Evolutionary conservation across 345 rosid genomes (phyloP), one percentile per base, ranked within the genome.

Genomic region (Raphanus sativus): DNA sequence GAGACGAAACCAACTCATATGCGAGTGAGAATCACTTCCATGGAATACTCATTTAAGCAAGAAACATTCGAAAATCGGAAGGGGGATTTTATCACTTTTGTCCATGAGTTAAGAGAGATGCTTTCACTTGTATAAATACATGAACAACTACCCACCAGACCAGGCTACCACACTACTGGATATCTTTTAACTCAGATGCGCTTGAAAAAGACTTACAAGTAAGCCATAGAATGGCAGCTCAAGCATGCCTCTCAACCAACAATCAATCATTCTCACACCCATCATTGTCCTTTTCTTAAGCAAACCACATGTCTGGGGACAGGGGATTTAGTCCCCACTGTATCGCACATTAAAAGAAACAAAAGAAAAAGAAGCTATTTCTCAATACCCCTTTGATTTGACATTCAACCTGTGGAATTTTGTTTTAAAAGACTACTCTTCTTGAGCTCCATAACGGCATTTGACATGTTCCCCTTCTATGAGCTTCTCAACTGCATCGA

Each of bases 401-500:
- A 69, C 54, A 63, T 24, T 62, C 59, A 32, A 69, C 48, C 56
- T 69, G 67, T 69, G 24, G 25, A 56, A 0, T 28, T 21, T 55
- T 34, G 12, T 10, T 29, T 12, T 33, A 0, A 64, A 64, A 66
- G 75, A 38, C 77, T 79, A 78, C 56, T 75, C 82, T 26, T 71
- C 25, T 42, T 60, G 80, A 21, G 50, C 78, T 12, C 86, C 87
- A 42, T 88, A 87, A 15, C 75, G 82, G 86, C 89, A 85, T 25
- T 50, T 73, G 50, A 92, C 81, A 60, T 88, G 87, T 63, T 91
- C 84, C 12, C 98, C 97, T 87, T 86, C 88, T 4, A 90, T 74
- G 66, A 92, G 89, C 83, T 71, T 89, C 83, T 91, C 96, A 30
- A 92, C 89, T 4, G 94, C 89, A 80, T 92, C 93, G 3, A 78